Conservation (phyloP, 805 yeast genomes). For the Wickerhamomyces mucosus region DNA sequence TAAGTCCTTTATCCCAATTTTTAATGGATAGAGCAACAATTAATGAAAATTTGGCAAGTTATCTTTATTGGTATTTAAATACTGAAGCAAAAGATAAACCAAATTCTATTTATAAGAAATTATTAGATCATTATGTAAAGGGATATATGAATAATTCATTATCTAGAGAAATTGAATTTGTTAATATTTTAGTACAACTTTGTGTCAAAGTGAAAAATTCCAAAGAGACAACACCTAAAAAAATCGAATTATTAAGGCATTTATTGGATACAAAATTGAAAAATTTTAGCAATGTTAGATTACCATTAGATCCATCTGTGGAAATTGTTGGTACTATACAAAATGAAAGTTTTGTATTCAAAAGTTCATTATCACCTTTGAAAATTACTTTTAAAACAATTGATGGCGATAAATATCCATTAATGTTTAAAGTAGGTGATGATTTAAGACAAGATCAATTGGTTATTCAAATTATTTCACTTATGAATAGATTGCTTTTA, state of each 20-base stretch:
- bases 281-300: conserved; percentile 46
- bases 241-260: conserved; percentile 56
- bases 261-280: conserved; percentile 28
- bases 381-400: conserved; percentile 67
- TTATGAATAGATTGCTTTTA: conserved; percentile 82
- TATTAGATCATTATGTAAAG: conserved; percentile 36
- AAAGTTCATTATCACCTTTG: conserved; percentile 83
- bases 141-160: conserved; percentile 24
- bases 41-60: conserved; percentile 65
- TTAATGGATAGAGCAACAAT: conserved; percentile 61
- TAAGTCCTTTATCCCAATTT: conserved; percentile 66
- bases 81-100: conserved; percentile 76
- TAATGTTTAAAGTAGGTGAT: conserved; percentile 92
- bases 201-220: conserved; percentile 53
- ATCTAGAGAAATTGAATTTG: conserved; percentile 57
- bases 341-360: conserved; percentile 77
- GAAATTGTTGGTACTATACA: conserved; percentile 69
- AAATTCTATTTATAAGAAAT: conserved; percentile 32
- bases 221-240: conserved; percentile 72
- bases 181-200: conserved; percentile 52
- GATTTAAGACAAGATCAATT: conserved; percentile 94
- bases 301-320: conserved; percentile 80
- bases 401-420: conserved; percentile 46
- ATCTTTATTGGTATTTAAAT: conserved; percentile 83
- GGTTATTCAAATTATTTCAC: conserved; percentile 83